A percentile compares a stretch with the other conserved stretches of the same genome.
Conservation (phyloP, 2,329 filamentous ascomycete species). For the Fusarium verticillioides region DNA sequence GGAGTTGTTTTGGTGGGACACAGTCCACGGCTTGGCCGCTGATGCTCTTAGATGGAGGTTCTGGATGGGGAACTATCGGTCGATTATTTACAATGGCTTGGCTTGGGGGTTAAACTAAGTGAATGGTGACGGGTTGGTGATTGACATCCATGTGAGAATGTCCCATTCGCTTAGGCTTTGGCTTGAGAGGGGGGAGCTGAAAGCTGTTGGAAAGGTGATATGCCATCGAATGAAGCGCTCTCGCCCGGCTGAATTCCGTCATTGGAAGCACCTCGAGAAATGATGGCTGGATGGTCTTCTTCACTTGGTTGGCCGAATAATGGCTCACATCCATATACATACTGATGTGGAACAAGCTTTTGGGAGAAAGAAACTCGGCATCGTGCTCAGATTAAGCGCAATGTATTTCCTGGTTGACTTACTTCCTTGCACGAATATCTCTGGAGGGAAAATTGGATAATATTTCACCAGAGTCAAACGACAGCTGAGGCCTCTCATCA, state of each 20-base stretch:
- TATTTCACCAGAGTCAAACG: not conserved
- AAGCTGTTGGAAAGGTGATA: not conserved
- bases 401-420: not conserved
- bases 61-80: constrained; percentile 25
- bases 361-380: not conserved
- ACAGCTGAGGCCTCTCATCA: not conserved
- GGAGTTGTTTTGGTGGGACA: constrained; percentile 16
- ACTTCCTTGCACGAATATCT: not conserved
- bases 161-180: not conserved
- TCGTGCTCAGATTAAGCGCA: constrained; percentile 2
- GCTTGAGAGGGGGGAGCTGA: not conserved
- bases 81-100: constrained; percentile 17
- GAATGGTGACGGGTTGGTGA: constrained; percentile 9
- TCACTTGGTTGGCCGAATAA: constrained; percentile 15
- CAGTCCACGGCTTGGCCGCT: constrained; percentile 14
- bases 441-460: not conserved
- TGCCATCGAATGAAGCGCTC: constrained; percentile 11
- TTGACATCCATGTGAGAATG: not conserved
- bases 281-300: constrained; percentile 32
- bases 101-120: constrained; percentile 3
- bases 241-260: constrained; percentile 18
- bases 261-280: constrained; percentile 25
- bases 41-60: constrained; percentile 11
- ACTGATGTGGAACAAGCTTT: constrained; percentile 17
- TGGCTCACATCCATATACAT: constrained; percentile 5